Evolutionary conservation across 2,329 filamentous ascomycete genomes (phyloP).

Genomic region (Calycina marina): DNA sequence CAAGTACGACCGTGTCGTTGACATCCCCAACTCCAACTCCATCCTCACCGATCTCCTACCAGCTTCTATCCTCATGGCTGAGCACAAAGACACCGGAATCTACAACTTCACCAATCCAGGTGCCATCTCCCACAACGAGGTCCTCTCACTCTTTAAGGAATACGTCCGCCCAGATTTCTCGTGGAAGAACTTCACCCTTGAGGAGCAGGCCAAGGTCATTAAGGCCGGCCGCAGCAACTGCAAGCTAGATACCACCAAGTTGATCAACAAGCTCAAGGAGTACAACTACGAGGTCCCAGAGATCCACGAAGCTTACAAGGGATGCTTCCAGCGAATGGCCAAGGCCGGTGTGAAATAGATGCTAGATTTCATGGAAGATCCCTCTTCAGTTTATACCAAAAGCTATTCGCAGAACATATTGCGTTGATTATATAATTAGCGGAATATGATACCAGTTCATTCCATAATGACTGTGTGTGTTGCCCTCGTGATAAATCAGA

Average conservation of each 20-base stretch:
- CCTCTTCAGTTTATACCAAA: background rate
- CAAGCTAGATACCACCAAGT: slow-evolving; percentile 46
- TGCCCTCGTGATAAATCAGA: too few relatives aligned
- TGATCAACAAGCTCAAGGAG: slow-evolving; percentile 42
- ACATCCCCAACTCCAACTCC: slow-evolving; percentile 55
- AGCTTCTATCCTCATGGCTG: slow-evolving; percentile 41
- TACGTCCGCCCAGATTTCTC: slow-evolving; percentile 44
- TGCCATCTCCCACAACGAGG: slow-evolving; percentile 57
- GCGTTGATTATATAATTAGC: too few relatives aligned
- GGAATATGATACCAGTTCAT: too few relatives aligned
- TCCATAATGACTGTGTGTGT: too few relatives aligned
- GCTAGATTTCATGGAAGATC: background rate
- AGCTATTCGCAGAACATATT: too few relatives aligned
- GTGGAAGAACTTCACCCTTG: slow-evolving; percentile 52
- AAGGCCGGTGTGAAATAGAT: slow-evolving; percentile 35
- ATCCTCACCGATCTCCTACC: slow-evolving; percentile 51
- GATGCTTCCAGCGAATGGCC: slow-evolving; percentile 51
- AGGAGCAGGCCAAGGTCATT: slow-evolving; percentile 53
- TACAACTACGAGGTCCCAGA: slow-evolving; percentile 44
- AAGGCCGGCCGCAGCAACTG: slow-evolving; percentile 55
- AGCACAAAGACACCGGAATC: slow-evolving; percentile 45
- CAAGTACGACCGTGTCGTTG: slow-evolving; percentile 48
- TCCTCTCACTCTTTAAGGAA: slow-evolving; percentile 45
- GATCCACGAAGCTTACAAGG: slow-evolving; percentile 44
- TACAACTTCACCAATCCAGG: slow-evolving; percentile 61